Evolutionary conservation across 2,329 filamentous ascomycete genomes (phyloP), one percentile per base, ranked within the genome.

Genomic region (Emergomyces africanus): DNA sequence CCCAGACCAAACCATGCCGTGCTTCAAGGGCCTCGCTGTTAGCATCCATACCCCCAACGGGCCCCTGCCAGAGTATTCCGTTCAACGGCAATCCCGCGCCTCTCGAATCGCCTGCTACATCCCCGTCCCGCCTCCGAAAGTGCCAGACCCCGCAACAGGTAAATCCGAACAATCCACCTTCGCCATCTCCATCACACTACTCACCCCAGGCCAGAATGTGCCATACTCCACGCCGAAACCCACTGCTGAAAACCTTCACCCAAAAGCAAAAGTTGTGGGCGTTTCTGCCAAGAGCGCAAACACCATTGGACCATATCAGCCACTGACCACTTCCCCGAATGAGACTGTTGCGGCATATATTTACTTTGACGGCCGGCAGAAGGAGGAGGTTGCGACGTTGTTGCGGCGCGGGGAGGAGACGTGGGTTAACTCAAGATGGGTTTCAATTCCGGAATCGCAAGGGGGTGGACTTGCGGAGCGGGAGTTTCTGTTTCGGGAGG

Each of bases 321-420:
- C 94, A 57, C 84, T 96, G 76, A 97, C 94, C 23, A 86, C 88
- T 62, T 95, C 89, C 37, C 87, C 90, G 59, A 96, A 96, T 73
- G 94, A 99, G 77, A 99, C 94, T 15, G 92, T 99, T 67, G 94
- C 94, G 37, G 94, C 92, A 42, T 99, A 99, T 73, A 97, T 99
- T 66, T 99, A 99, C 77, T 99, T 99, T 70, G 94, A 99, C 73
- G 94, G 94, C 20, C 82, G 94, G 63, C 83, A 83, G 61, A 99
- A 99, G 73, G 94, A 99, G 72, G 94, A 99, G 75, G 95, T 99
- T 2, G 94, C 94, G 57, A 99, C 94, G 14, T 78, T 99, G 60
- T 79, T 99, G 57, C 82, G 94, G 59, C 87, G 91, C 14, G 92
- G 94, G 28, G 94, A 97, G 71, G 94, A 99, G 75, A 99, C 94